Conservation (phyloP, 2,329 filamentous ascomycete genomes). For the Fusarium dlaminii region DNA sequence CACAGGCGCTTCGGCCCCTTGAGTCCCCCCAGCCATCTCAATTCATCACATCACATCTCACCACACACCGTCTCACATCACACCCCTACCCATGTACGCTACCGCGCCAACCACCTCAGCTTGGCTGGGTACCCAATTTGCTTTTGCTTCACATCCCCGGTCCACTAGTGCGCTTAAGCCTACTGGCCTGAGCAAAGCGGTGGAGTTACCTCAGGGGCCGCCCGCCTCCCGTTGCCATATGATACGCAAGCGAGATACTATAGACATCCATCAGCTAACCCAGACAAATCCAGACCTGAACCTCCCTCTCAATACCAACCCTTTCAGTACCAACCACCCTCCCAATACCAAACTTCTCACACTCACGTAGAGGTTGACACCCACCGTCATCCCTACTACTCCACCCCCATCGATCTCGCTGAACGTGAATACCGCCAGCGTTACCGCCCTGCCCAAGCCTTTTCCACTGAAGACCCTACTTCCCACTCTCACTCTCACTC, state of each 20-base stretch:
- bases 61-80: slow-evolving; percentile 23
- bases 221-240: slow-evolving; percentile 43
- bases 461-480: slow-evolving; percentile 48
- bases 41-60: slow-evolving; percentile 26
- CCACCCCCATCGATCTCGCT: slow-evolving; percentile 68
- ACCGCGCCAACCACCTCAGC: slow-evolving; percentile 33
- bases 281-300: slow-evolving; percentile 47
- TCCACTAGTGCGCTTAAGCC: slow-evolving; percentile 31
- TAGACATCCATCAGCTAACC: slow-evolving; percentile 45
- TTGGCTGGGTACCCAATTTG: slow-evolving; percentile 41
- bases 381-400: slow-evolving; percentile 58
- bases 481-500: slow-evolving; percentile 48
- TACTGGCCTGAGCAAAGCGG: slow-evolving; percentile 40
- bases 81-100: slow-evolving; percentile 31
- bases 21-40: slow-evolving; percentile 36
- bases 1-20: slow-evolving; percentile 35
- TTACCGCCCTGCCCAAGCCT: slow-evolving; percentile 59
- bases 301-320: slow-evolving; percentile 55
- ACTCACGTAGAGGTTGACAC: slow-evolving; percentile 73
- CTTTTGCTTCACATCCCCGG: slow-evolving; percentile 34
- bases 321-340: slow-evolving; percentile 48
- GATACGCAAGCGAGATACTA: slow-evolving; percentile 45
- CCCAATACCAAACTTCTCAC: slow-evolving; percentile 63
- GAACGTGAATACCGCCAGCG: slow-evolving; percentile 74
- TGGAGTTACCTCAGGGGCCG: slow-evolving; percentile 40